Conservation (phyloP, 306 rosid species). For the Cucurbita argyrosperma region DNA sequence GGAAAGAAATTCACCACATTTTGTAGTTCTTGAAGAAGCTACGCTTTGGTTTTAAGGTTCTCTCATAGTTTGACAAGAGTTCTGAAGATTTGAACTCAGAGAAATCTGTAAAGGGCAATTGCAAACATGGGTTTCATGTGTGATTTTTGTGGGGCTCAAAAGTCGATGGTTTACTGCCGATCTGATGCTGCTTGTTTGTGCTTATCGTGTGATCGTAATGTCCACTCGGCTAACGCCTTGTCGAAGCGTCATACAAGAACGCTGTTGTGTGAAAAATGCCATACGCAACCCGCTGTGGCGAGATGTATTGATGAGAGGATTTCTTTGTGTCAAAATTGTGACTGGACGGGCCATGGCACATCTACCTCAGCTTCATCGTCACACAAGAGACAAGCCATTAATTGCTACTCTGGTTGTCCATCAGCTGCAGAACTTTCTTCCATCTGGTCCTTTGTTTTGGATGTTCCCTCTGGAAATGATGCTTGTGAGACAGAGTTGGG, state of each 20-base stretch:
- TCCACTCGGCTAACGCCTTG: constrained; percentile 87
- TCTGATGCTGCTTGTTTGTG: constrained; percentile 88
- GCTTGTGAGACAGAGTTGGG: constrained; percentile 81
- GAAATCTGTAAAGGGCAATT: constrained; percentile 8
- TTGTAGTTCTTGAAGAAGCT: background rate
- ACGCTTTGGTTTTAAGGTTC: background rate
- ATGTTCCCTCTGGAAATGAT: constrained; percentile 44
- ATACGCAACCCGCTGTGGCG: constrained; percentile 57
- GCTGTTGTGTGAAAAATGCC: constrained; percentile 80
- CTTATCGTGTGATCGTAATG: constrained; percentile 82
- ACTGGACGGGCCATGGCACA: constrained; percentile 68
- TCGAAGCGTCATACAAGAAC: constrained; percentile 84
- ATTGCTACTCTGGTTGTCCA: constrained; percentile 85
- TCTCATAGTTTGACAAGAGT: background rate
- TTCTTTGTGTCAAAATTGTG: constrained; percentile 94
- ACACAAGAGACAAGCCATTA: constrained; percentile 68
- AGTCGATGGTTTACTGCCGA: constrained; percentile 89
- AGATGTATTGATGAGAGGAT: constrained; percentile 67
- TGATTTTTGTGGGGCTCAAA: constrained; percentile 76
- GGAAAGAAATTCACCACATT: background rate
- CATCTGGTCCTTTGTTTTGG: constrained; percentile 69
- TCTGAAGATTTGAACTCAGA: constrained; percentile 15
- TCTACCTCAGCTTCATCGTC: constrained; percentile 43
- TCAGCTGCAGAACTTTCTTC: constrained; percentile 81
- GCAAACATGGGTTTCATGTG: constrained; percentile 70